Conservation (phyloP, 257 asterid genomes). For the Capsicum baccatum region DNA sequence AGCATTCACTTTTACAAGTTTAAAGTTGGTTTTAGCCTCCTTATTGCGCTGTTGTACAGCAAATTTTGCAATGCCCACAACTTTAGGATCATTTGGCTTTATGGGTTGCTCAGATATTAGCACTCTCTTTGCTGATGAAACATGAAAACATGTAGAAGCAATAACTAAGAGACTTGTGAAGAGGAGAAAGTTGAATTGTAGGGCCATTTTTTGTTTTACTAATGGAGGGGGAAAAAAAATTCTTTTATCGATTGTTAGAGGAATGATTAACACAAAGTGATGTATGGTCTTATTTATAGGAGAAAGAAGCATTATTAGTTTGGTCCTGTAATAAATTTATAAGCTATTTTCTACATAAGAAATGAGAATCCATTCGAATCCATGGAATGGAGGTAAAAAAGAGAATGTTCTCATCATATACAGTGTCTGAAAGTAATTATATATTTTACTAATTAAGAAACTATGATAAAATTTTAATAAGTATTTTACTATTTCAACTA, state of each 20-base stretch:
- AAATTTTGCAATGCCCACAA: not conserved
- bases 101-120: not conserved
- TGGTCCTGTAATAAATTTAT: not conserved
- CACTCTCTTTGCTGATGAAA: not conserved
- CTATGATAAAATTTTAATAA: not conserved
- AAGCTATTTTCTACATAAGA: not conserved
- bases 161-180: not conserved
- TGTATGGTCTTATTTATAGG: not conserved
- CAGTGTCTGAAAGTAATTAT: not conserved
- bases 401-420: no score
- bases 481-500: not conserved
- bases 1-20: not conserved
- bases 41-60: not conserved
- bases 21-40: not conserved
- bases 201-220: not conserved
- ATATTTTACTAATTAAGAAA: not conserved
- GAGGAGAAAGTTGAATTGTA: not conserved
- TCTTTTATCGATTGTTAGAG: not conserved
- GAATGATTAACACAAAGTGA: not conserved
- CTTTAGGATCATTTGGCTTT: constrained; percentile 12
- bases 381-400: not conserved
- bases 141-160: not conserved
- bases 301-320: not conserved
- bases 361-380: no score
- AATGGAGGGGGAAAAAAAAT: no score